Evolutionary conservation across 176 grass and related monocot species (phyloP).

Genomic region (Bromus sterilis): DNA sequence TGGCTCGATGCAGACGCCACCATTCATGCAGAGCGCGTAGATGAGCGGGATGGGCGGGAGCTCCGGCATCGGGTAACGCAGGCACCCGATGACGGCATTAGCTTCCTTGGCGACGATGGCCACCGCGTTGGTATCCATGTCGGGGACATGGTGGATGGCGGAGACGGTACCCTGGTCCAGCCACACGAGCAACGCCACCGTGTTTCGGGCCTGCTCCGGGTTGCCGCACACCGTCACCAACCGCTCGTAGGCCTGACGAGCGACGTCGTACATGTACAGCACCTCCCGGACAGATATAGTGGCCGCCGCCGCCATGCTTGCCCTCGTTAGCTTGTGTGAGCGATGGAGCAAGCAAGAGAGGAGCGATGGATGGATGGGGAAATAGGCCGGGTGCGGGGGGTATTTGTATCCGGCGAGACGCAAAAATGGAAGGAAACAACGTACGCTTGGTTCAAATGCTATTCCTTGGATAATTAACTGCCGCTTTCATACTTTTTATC

Average conservation of each 20-base stretch:
- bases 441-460: too few species aligned
- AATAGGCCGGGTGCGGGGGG: not conserved
- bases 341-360: not conserved
- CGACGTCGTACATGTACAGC: slow-evolving; percentile 23
- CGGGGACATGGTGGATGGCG: not conserved
- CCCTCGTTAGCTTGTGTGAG: too few species aligned
- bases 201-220: slow-evolving; percentile 30
- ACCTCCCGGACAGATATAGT: slow-evolving; percentile 28
- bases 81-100: slow-evolving; percentile 28
- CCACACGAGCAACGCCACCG: slow-evolving; percentile 43
- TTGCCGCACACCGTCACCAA: not conserved
- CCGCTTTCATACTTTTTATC: not conserved
- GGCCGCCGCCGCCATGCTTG: not conserved
- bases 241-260: slow-evolving; percentile 32
- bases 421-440: too few species aligned
- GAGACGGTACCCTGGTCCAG: slow-evolving; percentile 23
- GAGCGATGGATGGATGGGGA: not conserved
- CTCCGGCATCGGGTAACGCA: not conserved
- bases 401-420: not conserved
- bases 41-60: slow-evolving; percentile 29
- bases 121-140: not conserved
- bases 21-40: not conserved
- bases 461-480: too few species aligned
- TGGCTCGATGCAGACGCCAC: slow-evolving; percentile 1
- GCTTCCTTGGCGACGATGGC: slow-evolving; percentile 9